These are phyloP conservation scores for Aureobasidium melanogenum DNA, from an alignment of 2,329 filamentous ascomycete genomes.

Conservation along the genomic window DNA sequence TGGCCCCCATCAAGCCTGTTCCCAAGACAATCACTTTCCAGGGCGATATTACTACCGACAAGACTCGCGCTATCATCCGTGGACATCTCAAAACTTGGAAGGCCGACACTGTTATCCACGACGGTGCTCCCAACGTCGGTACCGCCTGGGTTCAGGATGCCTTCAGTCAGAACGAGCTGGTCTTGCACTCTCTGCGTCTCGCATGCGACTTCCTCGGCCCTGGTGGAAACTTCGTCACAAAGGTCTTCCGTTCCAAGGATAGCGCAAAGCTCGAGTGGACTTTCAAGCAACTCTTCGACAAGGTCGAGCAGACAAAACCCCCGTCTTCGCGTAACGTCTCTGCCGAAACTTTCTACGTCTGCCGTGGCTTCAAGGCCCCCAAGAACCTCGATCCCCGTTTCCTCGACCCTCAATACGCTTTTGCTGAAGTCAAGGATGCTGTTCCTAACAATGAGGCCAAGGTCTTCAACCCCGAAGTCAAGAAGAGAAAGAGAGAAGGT, in stretches of 20 bases:
- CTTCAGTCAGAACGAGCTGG: constrained; percentile 92
- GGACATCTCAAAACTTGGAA: constrained; percentile 93
- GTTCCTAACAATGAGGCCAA: constrained; percentile 94
- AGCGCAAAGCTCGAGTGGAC: constrained; percentile 96
- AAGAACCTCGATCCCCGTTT: constrained; percentile 90
- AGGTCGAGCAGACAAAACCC: constrained; percentile 95
- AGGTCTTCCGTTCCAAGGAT: constrained; percentile 94
- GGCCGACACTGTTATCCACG: constrained; percentile 88
- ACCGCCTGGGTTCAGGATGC: constrained; percentile 97
- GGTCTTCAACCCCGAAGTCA: constrained; percentile 93
- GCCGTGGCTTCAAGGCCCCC: constrained; percentile 87
- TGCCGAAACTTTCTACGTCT: constrained; percentile 97
- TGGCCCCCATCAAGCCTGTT: constrained; percentile 91
- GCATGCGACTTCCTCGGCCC: constrained; percentile 87
- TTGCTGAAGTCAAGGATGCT: constrained; percentile 78
- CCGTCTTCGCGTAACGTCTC: constrained; percentile 93
- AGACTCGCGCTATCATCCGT: constrained; percentile 82
- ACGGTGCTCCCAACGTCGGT: constrained; percentile 96
- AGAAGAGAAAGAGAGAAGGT: constrained; percentile 95
- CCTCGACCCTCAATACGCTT: constrained; percentile 79
- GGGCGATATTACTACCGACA: constrained; percentile 95
- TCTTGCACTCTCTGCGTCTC: constrained; percentile 81
- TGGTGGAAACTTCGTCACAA: constrained; percentile 90
- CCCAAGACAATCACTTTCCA: constrained; percentile 92
- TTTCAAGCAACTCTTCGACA: constrained; percentile 90